Conservation (phyloP, 768 basidiomycete genomes). For the Phylloporus rhodoxanthus region DNA sequence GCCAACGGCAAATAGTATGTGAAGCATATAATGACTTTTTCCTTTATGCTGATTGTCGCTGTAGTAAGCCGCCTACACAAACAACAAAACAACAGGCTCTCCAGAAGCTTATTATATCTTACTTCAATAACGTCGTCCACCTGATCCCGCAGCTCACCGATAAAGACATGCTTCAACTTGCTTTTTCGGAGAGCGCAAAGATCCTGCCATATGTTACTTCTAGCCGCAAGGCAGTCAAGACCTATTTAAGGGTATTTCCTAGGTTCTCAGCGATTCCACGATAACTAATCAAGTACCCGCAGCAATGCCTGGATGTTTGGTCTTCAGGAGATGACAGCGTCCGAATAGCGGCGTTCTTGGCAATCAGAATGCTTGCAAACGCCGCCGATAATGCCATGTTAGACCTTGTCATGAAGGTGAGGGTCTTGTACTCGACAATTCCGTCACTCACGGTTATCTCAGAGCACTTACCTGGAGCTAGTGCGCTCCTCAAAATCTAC, state of each 20-base stretch:
- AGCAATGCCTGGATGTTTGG: slow-evolving; percentile 86
- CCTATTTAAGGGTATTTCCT: slow-evolving; percentile 76
- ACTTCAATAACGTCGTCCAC: slow-evolving; percentile 82
- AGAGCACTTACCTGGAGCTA: slow-evolving; percentile 87
- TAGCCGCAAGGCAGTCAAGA: slow-evolving; percentile 78
- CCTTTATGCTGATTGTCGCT: not conserved
- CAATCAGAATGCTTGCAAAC: slow-evolving; percentile 73
- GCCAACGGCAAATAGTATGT: slow-evolving; percentile 82
- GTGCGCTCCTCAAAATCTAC: slow-evolving; percentile 82
- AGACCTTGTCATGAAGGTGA: slow-evolving; percentile 82
- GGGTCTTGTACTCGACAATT: not conserved
- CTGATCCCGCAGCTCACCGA: slow-evolving; percentile 73
- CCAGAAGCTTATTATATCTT: slow-evolving; percentile 82
- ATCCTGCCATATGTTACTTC: slow-evolving; percentile 83
- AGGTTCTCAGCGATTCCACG: not conserved
- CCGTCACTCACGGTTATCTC: not conserved
- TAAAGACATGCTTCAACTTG: slow-evolving; percentile 57
- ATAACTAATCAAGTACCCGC: not conserved
- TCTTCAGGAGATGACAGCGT: slow-evolving; percentile 73
- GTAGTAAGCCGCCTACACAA: slow-evolving; percentile 82
- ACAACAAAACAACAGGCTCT: slow-evolving; percentile 76
- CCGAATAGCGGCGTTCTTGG: slow-evolving; percentile 80
- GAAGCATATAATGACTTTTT: not conserved
- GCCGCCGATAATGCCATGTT: slow-evolving; percentile 74
- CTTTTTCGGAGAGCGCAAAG: slow-evolving; percentile 80